These are phyloP conservation scores for Chaetoscypha palmicola DNA, from an alignment of 2,329 filamentous ascomycete genomes.

Conservation along the genomic window DNA sequence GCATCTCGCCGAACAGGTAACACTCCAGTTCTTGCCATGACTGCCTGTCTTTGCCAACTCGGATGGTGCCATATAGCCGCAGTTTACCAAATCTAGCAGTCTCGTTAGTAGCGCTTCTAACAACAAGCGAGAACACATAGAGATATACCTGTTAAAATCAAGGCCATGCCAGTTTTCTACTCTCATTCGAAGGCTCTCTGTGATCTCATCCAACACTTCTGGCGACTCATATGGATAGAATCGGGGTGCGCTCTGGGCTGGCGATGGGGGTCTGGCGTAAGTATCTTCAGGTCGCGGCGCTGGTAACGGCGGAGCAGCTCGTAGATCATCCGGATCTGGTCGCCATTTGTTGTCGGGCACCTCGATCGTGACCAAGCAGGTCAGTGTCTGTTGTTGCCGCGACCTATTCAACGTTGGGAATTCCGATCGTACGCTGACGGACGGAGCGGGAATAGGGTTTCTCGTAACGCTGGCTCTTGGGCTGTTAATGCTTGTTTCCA, in stretches of 20 bases:
- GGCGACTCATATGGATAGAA: constrained; percentile 68
- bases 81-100: constrained; percentile 86
- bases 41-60: constrained; percentile 90
- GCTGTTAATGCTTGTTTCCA: constrained; percentile 78
- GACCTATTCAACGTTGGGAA: constrained; percentile 91
- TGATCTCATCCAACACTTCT: constrained; percentile 75
- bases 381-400: constrained; percentile 88
- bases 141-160: constrained; percentile 68
- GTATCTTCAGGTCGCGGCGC: constrained; percentile 44
- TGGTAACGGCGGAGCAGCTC: constrained; percentile 40
- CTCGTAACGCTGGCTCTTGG: constrained; percentile 60
- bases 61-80: constrained; percentile 78
- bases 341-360: constrained; percentile 89
- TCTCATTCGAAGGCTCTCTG: constrained; percentile 74
- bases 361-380: constrained; percentile 89
- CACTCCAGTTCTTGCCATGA: constrained; percentile 98
- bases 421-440: constrained; percentile 91
- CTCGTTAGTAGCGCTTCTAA: too few species aligned
- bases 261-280: constrained; percentile 52
- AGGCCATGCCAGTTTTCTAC: constrained; percentile 98
- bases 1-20: constrained; percentile 96
- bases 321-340: constrained; percentile 74
- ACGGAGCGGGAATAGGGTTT: constrained; percentile 84
- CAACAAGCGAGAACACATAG: too few species aligned
- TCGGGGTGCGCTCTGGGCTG: constrained; percentile 42